A percentile compares a stretch with the other conserved stretches of the same genome.
These are phyloP conservation scores for Gonapodya prolifera DNA, from an alignment of 192 early-diverging fungal species.

Conservation along the genomic window DNA sequence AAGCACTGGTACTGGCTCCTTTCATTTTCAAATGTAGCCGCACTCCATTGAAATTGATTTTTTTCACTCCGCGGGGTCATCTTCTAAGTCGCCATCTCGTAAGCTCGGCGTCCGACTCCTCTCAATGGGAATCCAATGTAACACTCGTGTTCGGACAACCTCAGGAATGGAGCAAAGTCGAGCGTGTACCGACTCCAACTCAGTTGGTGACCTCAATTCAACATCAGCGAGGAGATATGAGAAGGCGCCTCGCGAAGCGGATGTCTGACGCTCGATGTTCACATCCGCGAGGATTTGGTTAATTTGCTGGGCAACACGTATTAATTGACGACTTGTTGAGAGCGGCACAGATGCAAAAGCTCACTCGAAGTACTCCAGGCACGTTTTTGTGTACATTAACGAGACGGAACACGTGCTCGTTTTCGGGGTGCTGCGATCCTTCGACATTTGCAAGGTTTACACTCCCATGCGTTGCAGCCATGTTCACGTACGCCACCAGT, in stretches of 20 bases:
- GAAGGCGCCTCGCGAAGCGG: slow-evolving; percentile 85
- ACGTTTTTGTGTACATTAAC: slow-evolving; percentile 86
- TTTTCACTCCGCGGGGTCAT: neutral
- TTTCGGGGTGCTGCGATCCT: neutral
- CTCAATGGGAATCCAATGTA: neutral
- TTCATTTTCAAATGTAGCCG: too few relatives aligned
- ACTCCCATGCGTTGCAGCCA: neutral
- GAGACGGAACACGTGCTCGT: slow-evolving; percentile 44
- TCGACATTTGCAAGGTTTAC: neutral
- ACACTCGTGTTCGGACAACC: neutral
- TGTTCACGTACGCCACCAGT: neutral
- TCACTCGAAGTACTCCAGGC: slow-evolving; percentile 72
- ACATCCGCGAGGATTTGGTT: slow-evolving; percentile 88
- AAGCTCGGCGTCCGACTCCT: neutral
- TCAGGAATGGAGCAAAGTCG: slow-evolving; percentile 8
- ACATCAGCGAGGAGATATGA: slow-evolving; percentile 92
- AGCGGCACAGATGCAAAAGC: neutral
- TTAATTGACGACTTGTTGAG: neutral
- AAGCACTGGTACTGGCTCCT: too few relatives aligned
- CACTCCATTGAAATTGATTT: too few relatives aligned
- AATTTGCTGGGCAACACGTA: slow-evolving; percentile 57
- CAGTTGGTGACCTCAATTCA: slow-evolving; percentile 1
- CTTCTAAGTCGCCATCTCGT: neutral
- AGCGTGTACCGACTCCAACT: slow-evolving; percentile 6
- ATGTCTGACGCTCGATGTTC: slow-evolving; percentile 98